phyloP scores from a whole-genome alignment of 805 yeast genomes.

The Ogataea philodendri region DNA sequence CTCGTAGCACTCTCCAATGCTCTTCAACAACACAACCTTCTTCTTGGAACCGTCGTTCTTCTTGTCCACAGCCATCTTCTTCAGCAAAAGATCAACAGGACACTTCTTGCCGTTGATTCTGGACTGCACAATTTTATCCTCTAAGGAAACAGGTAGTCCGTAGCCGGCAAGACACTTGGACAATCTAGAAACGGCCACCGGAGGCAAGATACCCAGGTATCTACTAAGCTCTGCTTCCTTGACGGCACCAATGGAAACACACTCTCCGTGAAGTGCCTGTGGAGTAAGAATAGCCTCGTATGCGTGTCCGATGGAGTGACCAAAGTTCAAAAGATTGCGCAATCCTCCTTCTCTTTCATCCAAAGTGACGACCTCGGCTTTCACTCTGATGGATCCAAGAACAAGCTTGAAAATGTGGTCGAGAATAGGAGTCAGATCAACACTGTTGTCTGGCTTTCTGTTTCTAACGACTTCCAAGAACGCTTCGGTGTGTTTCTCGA shows the following conservation, averaged over 20 bases:
- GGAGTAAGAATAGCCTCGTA: conserved; percentile 97
- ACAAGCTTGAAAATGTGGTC: conserved; percentile 79
- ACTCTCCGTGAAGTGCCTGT: conserved; percentile 94
- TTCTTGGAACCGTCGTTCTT: conserved; percentile 92
- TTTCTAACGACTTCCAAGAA: conserved; percentile 67
- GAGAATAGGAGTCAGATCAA: conserved; percentile 65
- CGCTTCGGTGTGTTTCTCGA: conserved; percentile 69
- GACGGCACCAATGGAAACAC: conserved; percentile 97
- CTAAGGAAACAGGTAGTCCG: conserved; percentile 76
- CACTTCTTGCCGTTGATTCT: conserved; percentile 68
- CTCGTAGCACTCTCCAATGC: conserved; percentile 88
- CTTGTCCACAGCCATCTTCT: conserved; percentile 93
- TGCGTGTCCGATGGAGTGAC: conserved; percentile 97
- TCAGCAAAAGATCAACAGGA: conserved; percentile 70
- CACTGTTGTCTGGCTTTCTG: conserved; percentile 41
- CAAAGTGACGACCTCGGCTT: conserved; percentile 88
- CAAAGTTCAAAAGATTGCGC: conserved; percentile 89
- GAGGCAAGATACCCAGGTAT: conserved; percentile 81
- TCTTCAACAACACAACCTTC: conserved; percentile 77
- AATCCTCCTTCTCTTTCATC: conserved; percentile 96
- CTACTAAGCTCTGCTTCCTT: conserved; percentile 95
- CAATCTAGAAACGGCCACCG: conserved; percentile 91
- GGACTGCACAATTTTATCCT: conserved; percentile 68
- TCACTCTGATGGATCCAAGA: conserved; percentile 80
- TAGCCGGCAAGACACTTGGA: conserved; percentile 80